Evolutionary conservation across 139 green algal species (phyloP).

Genomic region (Ettlia oleoabundans): DNA sequence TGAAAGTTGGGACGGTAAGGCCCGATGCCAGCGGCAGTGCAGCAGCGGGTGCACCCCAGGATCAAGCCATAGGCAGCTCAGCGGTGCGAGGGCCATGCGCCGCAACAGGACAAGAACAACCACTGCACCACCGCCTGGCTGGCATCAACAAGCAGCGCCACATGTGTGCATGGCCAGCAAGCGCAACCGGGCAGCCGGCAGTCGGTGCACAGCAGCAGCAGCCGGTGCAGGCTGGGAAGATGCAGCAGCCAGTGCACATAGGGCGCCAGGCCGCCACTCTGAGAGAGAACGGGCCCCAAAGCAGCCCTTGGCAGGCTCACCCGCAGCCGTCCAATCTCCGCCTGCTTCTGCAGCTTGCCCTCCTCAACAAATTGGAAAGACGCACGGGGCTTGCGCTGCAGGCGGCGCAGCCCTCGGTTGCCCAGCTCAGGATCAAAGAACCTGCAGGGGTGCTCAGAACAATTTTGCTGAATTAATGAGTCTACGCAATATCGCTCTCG

Average conservation of each 20-base stretch:
- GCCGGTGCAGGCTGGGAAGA: too few relatives aligned
- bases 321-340: constrained; percentile 62
- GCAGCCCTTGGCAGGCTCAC: constrained; percentile 5
- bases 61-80: not conserved
- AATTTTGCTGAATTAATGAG: too few relatives aligned
- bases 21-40: not conserved
- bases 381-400: constrained; percentile 39
- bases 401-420: constrained; percentile 15
- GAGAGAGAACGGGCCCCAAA: not conserved
- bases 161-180: too few relatives aligned
- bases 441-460: too few relatives aligned
- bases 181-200: too few relatives aligned
- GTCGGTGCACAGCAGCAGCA: too few relatives aligned
- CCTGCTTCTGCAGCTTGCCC: constrained; percentile 70
- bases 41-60: not conserved
- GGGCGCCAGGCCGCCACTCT: not conserved
- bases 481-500: too few relatives aligned
- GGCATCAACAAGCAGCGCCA: too few relatives aligned
- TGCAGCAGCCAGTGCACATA: not conserved
- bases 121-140: too few relatives aligned
- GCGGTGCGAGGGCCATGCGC: too few relatives aligned
- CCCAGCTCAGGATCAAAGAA: constrained; percentile 75
- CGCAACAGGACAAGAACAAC: too few relatives aligned
- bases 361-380: constrained; percentile 75
- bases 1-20: not conserved